Evolutionary conservation across 805 yeast genomes (phyloP), one percentile per base, ranked within the genome.

Genomic region (Sungouiozyma ichnusensis): DNA sequence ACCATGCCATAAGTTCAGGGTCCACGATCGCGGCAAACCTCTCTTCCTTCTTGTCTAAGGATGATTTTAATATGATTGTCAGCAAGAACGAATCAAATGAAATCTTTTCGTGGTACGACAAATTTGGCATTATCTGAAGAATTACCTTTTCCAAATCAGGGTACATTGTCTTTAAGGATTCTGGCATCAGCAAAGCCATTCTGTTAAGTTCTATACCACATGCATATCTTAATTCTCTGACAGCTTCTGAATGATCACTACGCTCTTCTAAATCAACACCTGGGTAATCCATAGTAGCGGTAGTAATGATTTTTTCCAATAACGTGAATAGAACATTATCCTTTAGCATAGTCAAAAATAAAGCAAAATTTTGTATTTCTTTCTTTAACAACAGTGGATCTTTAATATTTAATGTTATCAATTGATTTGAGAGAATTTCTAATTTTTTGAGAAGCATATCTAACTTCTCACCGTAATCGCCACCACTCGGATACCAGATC

Each of bases 151-250:
- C 97, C 42, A 92, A 65, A 52, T 90, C 95, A 33, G 74, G 75
- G 50, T 85, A 80, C 11, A 90, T 87, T 48, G 75, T 77, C 60
- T 81, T 83, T 50, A 92, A 69, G 0, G 94, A 76, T 51, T 84
- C 95, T 0, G 98, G 97, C 83, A 92, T 88, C 59, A 94, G 72
- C 60, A 88, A 82, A 1, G 97, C 98, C 62, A 92, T 73, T 55
- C 98, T 69, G 60, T 92, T 90, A 44, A 92, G 70, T 62, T 92
- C 99, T 0, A 95, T 86, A 35, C 97, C 98, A 61, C 96, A 85
- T 40, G 87, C 81, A 2, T 92, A 82, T 52, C 97, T 73, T 50
- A 94, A 67, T 55, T 92, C 97, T 44, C 94, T 75, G 35, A 92
- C 77, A 7, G 82, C 66, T 48, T 87, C 95, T 24, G 83, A 71